Evolutionary conservation across 129 eudicot species (phyloP).

Genomic region (Flaveria bidentis): DNA sequence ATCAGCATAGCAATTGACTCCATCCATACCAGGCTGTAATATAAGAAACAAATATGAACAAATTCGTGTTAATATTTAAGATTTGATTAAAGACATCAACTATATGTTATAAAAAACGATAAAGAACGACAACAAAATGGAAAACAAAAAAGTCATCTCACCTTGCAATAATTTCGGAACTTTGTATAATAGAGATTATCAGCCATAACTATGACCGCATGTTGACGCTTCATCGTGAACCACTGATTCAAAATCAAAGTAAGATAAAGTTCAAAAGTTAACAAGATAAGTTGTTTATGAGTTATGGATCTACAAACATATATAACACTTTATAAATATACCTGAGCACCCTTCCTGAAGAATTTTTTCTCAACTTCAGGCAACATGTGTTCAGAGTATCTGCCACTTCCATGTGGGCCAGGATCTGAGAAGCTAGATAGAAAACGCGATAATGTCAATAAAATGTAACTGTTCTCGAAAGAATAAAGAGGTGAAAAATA

Average conservation of each 20-base stretch:
- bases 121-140: neutral
- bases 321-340: slow-evolving; percentile 26
- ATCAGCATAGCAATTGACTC: slow-evolving; percentile 80
- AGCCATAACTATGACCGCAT: slow-evolving; percentile 68
- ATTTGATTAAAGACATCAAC: neutral
- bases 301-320: neutral
- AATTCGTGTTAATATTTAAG: neutral
- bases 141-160: slow-evolving; percentile 18
- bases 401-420: slow-evolving; percentile 95
- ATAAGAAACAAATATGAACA: neutral
- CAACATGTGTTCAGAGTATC: slow-evolving; percentile 84
- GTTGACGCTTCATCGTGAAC: slow-evolving; percentile 95
- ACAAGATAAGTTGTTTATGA: neutral
- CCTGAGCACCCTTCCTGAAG: slow-evolving; percentile 98
- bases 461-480: neutral
- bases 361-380: slow-evolving; percentile 86
- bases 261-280: neutral
- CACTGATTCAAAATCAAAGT: slow-evolving; percentile 51
- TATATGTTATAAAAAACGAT: neutral
- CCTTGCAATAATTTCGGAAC: slow-evolving; percentile 78
- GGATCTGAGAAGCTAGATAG: slow-evolving; percentile 83
- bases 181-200: slow-evolving; percentile 69
- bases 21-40: slow-evolving; percentile 83
- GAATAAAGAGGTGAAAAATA: neutral
- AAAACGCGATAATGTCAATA: slow-evolving; percentile 16